Evolutionary conservation across 2,329 filamentous ascomycete species (phyloP).

Genomic region (Fusarium sp.): DNA sequence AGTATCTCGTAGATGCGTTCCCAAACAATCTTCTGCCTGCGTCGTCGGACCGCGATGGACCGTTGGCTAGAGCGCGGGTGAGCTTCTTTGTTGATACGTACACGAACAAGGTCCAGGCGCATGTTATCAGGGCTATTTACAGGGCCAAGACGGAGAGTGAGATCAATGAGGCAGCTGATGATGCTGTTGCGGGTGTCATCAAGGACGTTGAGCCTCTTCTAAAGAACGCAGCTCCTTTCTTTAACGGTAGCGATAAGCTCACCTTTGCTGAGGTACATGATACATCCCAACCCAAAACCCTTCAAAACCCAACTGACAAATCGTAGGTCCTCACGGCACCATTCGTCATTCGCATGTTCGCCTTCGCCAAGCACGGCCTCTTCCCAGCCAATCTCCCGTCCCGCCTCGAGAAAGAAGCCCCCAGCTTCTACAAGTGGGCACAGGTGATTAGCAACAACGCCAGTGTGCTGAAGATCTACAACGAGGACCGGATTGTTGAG

Average conservation of each 20-base stretch:
- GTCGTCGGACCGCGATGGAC: constrained; percentile 63
- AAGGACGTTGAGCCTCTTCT: constrained; percentile 83
- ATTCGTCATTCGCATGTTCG: constrained; percentile 73
- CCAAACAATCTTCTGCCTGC: constrained; percentile 75
- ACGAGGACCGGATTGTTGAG: constrained; percentile 58
- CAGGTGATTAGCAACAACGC: constrained; percentile 70
- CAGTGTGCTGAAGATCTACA: constrained; percentile 74
- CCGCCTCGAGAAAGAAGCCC: constrained; percentile 67
- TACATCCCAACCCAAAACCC: constrained; percentile 52
- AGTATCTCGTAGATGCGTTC: constrained; percentile 77
- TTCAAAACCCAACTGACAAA: constrained; percentile 1
- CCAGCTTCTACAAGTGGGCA: constrained; percentile 77
- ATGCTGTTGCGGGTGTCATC: constrained; percentile 67
- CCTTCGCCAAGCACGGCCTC: constrained; percentile 66
- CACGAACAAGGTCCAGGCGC: constrained; percentile 66
- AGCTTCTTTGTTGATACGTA: constrained; percentile 80
- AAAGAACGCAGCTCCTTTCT: constrained; percentile 68
- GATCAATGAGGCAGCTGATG: constrained; percentile 61
- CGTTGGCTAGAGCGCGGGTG: constrained; percentile 74
- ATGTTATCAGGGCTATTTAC: constrained; percentile 62
- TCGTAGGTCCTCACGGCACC: constrained; percentile 72
- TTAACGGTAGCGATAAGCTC: constrained; percentile 72
- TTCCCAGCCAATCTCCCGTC: constrained; percentile 62
- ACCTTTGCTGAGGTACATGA: constrained; percentile 80
- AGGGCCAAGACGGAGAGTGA: constrained; percentile 63